Evolutionary conservation across 495 filamentous ascomycete species (phyloP).

Genomic region (Talaromyces ruber): DNA sequence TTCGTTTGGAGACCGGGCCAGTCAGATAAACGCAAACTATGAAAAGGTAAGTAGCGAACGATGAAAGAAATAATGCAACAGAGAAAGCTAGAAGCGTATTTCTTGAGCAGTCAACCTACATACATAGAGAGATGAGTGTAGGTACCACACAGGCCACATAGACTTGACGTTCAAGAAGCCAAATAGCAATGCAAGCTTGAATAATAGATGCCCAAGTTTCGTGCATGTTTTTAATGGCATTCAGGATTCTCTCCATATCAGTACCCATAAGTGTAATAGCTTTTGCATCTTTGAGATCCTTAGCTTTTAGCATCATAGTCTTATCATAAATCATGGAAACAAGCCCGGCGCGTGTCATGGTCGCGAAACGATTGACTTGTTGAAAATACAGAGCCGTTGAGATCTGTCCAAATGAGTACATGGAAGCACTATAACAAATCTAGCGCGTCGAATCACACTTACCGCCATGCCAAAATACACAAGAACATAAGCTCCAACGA

Average conservation of each 20-base stretch:
- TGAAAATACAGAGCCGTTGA: slow-evolving; percentile 40
- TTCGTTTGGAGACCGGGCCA: background rate
- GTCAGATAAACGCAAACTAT: background rate
- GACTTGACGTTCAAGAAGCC: slow-evolving; percentile 42
- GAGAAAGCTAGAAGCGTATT: background rate
- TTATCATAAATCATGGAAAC: slow-evolving; percentile 47
- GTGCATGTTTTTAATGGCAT: slow-evolving; percentile 29
- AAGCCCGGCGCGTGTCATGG: slow-evolving; percentile 50
- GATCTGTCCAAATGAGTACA: slow-evolving; percentile 12
- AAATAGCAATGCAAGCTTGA: slow-evolving; percentile 44
- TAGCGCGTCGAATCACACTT: slow-evolving; percentile 11
- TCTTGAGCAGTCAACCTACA: background rate
- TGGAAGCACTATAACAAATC: slow-evolving; percentile 17
- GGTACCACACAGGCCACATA: slow-evolving; percentile 37
- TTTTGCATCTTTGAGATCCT: slow-evolving; percentile 38
- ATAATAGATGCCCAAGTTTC: slow-evolving; percentile 46
- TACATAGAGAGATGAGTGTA: slow-evolving; percentile 28
- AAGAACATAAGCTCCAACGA: slow-evolving; percentile 41
- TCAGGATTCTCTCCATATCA: slow-evolving; percentile 39
- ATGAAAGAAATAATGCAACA: background rate
- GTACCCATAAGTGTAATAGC: slow-evolving; percentile 49
- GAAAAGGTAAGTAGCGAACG: background rate
- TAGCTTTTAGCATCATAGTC: slow-evolving; percentile 31
- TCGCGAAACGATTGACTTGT: slow-evolving; percentile 44
- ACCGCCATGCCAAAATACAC: slow-evolving; percentile 45